Percentiles rank a stretch among this genome's conserved stretches.
These are phyloP conservation scores for Yarrowia osloensis DNA, from an alignment of 805 yeast genomes.

Conservation along the genomic window DNA sequence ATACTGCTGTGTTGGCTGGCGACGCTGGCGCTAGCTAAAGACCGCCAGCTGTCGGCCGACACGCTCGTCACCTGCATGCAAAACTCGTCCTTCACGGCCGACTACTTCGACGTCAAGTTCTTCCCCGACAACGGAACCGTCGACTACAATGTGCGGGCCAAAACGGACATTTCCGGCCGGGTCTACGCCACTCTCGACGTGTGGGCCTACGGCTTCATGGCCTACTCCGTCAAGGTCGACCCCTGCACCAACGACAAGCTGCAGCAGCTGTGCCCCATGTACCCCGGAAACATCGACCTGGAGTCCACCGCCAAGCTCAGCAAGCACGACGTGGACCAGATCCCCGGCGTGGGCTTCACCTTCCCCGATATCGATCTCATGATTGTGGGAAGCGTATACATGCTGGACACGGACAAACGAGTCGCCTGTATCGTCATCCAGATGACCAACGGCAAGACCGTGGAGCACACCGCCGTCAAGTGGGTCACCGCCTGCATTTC, in stretches of 20 bases:
- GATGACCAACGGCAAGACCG: constrained; percentile 76
- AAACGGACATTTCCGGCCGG: constrained; percentile 65
- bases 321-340: constrained; percentile 50
- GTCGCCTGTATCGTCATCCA: constrained; percentile 76
- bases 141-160: constrained; percentile 67
- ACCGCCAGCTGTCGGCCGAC: constrained; percentile 53
- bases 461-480: constrained; percentile 74
- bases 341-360: constrained; percentile 85
- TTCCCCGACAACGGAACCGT: constrained; percentile 69
- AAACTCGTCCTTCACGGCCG: constrained; percentile 81
- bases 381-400: constrained; percentile 49
- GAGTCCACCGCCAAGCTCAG: constrained; percentile 64
- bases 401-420: constrained; percentile 42
- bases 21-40: constrained; percentile 19
- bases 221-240: constrained; percentile 59
- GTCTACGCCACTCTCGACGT: constrained; percentile 71
- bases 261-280: constrained; percentile 89
- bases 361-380: constrained; percentile 86
- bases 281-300: constrained; percentile 77
- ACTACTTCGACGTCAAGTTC: constrained; percentile 73
- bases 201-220: constrained; percentile 81
- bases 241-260: constrained; percentile 57
- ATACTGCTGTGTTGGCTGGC: constrained; percentile 27
- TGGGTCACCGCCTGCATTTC: constrained; percentile 95
- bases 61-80: constrained; percentile 92